Evolutionary conservation across 139 green algal species (phyloP).

Genomic region (Pleodorina starrii): DNA sequence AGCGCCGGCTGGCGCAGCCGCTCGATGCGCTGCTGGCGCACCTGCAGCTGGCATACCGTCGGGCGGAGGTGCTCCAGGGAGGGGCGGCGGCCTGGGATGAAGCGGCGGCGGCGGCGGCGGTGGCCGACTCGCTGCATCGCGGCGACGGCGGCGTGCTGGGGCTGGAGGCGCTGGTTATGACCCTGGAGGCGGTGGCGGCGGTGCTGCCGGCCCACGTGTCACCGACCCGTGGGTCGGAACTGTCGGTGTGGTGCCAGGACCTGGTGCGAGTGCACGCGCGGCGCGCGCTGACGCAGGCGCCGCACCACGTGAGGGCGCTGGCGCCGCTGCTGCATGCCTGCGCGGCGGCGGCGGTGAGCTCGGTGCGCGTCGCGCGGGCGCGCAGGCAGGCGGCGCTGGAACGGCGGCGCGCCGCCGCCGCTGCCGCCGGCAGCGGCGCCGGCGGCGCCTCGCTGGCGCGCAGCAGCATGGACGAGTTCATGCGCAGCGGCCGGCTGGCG

Average conservation of each 20-base stretch:
- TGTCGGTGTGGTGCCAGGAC: slow-evolving; percentile 19
- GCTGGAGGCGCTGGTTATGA: slow-evolving; percentile 21
- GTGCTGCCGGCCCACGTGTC: neutral
- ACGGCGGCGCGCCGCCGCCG: neutral
- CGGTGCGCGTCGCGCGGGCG: neutral
- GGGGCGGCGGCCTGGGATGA: neutral
- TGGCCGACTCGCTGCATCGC: too few relatives aligned
- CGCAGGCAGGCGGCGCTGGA: neutral
- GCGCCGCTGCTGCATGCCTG: slow-evolving; percentile 41
- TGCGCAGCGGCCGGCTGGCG: slow-evolving; percentile 7
- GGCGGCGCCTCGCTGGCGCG: neutral
- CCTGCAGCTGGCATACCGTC: neutral
- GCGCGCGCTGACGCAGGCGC: neutral
- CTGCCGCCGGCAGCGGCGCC: too few relatives aligned
- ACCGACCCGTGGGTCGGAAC: neutral
- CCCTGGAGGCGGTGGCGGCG: neutral
- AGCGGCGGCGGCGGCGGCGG: neutral
- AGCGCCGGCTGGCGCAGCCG: neutral
- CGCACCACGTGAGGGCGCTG: slow-evolving; percentile 16
- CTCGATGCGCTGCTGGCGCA: slow-evolving; percentile 10
- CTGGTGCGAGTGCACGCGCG: neutral
- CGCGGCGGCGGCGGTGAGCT: slow-evolving; percentile 4
- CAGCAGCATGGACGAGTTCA: slow-evolving; percentile 41
- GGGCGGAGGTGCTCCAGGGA: neutral
- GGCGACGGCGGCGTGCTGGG: neutral